Evolutionary conservation across 202 grass and related monocot genomes (phyloP).

Genomic region (Saccharum hybrid): DNA sequence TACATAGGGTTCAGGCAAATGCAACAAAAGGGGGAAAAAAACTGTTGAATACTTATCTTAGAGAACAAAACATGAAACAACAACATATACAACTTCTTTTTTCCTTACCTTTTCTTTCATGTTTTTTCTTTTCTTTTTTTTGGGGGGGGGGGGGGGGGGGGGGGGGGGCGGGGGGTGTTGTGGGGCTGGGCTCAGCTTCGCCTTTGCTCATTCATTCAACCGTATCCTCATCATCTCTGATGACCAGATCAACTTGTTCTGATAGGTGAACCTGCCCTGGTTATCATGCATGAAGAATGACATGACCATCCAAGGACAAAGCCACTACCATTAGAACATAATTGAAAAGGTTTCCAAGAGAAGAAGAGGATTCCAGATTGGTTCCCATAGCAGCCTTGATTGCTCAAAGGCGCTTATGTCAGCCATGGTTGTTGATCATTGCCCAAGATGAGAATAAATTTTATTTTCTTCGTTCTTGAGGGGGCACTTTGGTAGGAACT

Average conservation of each 20-base stretch:
- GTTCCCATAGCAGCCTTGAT: constrained; percentile 3
- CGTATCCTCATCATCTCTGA: constrained; percentile 11
- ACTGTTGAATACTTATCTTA: not conserved
- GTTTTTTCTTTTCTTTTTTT: too few species aligned
- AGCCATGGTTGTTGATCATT: constrained; percentile 26
- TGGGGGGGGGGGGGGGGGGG: not conserved
- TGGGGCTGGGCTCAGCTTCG: constrained; percentile 40
- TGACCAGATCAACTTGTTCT: constrained; percentile 20
- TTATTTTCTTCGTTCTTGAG: not conserved
- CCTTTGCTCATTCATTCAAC: constrained; percentile 39
- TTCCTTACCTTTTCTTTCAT: not conserved
- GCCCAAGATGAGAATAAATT: not conserved
- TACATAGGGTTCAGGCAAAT: not conserved
- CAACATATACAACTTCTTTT: not conserved
- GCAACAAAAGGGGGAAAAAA: not conserved
- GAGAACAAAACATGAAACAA: not conserved
- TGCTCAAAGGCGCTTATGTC: constrained; percentile 30
- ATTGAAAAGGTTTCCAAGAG: constrained; percentile 5
- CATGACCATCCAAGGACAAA: constrained; percentile 40
- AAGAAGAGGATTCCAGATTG: constrained; percentile 1
- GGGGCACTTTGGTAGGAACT: not conserved
- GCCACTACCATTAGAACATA: not conserved
- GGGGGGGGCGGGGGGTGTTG: too few species aligned
- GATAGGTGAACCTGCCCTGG: constrained; percentile 23
- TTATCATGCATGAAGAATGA: constrained; percentile 34